Evolutionary conservation across 1,284 basidiomycete genomes (phyloP), one percentile per base, ranked within the genome.

Genomic region (Ceratobasidium sp.): DNA sequence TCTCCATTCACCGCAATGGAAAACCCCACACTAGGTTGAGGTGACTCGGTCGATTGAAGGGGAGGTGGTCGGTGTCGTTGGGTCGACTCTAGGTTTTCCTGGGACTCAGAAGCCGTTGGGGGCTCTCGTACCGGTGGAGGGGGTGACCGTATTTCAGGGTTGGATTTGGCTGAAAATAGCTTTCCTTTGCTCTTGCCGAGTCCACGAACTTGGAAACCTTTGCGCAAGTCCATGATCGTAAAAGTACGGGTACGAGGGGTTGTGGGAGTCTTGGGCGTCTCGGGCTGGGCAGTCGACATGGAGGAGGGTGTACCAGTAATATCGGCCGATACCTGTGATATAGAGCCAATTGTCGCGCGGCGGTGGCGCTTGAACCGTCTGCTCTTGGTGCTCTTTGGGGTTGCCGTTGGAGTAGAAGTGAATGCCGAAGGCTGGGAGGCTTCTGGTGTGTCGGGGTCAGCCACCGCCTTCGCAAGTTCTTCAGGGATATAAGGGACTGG

Each of bases 381-480:
- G 59, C 58, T 30, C 36, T 39, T 60, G 33, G 29, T n/a, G 44
- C 13, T 36, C 36, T 49, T 64, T 29, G 49, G 49, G 36, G 30
- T 47, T 41, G 33, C n/a, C 9, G 4, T 39, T 19, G 33, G 2
- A 13, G 41, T 33, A 42, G 14, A 39, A n/a, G 33, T 2, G 5
- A 49, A 59, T 16, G 47, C 19, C 19, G 46, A 27, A 4, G 47
- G 27, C 25, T 64, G 59, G 6, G 49, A 30, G 9, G 46, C 5
- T 44, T 60, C 58, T 25, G 59, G 59, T 4, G 59, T 64, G 23
- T 53, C 49, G 4, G 59, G 59, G 16, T 64, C 59, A 25, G 59
- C 49, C 8, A 64, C 59, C 14, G 59, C 59, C 47, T 64, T 52
- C 47, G 59, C 59, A 29, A 64, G 59, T 7, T 64, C 59, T 14